Evolutionary conservation across 2,329 filamentous ascomycete genomes (phyloP).

Genomic region (Didymellaceae sp.): DNA sequence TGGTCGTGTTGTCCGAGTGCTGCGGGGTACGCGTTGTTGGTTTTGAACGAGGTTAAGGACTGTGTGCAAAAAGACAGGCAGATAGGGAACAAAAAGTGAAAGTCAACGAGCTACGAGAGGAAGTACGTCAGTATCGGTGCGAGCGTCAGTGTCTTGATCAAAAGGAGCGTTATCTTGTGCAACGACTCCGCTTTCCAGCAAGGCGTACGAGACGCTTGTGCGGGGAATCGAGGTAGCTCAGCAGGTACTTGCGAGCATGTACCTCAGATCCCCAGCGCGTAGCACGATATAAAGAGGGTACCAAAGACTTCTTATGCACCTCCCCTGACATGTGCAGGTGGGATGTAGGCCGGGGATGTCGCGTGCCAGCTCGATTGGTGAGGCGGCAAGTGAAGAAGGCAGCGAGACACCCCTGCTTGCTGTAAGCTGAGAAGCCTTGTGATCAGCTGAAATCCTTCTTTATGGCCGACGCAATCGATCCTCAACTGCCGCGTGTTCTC

Average conservation of each 20-base stretch:
- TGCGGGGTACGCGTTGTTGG: slow-evolving; percentile 11
- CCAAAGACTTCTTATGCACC: slow-evolving; percentile 2
- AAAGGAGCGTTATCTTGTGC: slow-evolving; percentile 3
- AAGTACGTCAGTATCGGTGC: neutral
- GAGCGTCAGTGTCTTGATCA: slow-evolving; percentile 8
- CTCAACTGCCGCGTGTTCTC: neutral
- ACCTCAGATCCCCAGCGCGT: slow-evolving; percentile 8
- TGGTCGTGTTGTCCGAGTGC: slow-evolving; percentile 4
- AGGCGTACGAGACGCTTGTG: slow-evolving; percentile 2
- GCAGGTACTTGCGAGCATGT: slow-evolving; percentile 9
- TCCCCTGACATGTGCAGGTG: slow-evolving; percentile 13
- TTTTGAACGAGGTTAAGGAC: neutral
- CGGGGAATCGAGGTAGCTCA: slow-evolving; percentile 11
- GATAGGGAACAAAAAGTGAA: neutral
- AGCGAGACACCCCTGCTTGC: slow-evolving; percentile 10
- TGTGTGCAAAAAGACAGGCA: neutral
- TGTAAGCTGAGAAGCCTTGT: slow-evolving; percentile 17
- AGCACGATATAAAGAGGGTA: slow-evolving; percentile 3
- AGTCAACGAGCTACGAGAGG: too few species aligned
- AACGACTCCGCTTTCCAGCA: slow-evolving; percentile 15
- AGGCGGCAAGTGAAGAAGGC: slow-evolving; percentile 14
- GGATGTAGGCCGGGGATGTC: slow-evolving; percentile 9
- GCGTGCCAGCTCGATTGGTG: slow-evolving; percentile 10
- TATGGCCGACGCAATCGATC: neutral
- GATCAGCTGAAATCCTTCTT: slow-evolving; percentile 11